These are phyloP conservation scores for Aureobasidium sp. DNA, from an alignment of 2,329 filamentous ascomycete genomes.

Conservation along the genomic window DNA sequence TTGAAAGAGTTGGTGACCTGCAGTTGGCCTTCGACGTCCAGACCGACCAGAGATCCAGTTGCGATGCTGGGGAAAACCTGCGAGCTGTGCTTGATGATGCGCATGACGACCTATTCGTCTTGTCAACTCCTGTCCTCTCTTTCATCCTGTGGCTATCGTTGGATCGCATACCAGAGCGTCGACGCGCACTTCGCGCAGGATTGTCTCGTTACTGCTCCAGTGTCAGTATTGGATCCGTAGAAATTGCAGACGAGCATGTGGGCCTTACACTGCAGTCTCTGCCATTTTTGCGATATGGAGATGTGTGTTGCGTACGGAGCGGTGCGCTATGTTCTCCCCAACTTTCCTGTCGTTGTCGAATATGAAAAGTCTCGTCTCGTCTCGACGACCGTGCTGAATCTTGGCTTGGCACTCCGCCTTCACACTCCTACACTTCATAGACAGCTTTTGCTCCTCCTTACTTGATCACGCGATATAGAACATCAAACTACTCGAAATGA, in stretches of 20 bases:
- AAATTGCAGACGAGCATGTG: not conserved
- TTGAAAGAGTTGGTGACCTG: conserved; percentile 94
- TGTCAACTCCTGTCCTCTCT: conserved; percentile 1
- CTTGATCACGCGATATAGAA: not conserved
- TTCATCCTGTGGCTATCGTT: not conserved
- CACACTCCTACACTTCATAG: not conserved
- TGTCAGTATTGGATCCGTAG: not conserved
- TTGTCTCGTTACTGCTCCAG: conserved; percentile 15
- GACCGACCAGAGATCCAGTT: conserved; percentile 85
- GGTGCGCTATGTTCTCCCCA: not conserved
- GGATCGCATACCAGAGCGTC: conserved; percentile 17
- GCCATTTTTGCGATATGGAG: conserved; percentile 32
- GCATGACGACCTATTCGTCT: conserved; percentile 66
- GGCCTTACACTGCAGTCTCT: conserved; percentile 14
- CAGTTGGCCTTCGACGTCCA: conserved; percentile 75
- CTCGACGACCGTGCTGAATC: not conserved
- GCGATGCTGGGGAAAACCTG: conserved; percentile 80
- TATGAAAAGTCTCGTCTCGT: not conserved
- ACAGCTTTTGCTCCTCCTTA: not conserved
- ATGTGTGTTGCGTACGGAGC: conserved; percentile 7
- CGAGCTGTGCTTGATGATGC: conserved; percentile 94
- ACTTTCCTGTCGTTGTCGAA: conserved; percentile 4
- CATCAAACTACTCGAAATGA: not conserved
- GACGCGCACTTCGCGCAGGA: conserved; percentile 20
- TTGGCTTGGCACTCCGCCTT: not conserved